Evolutionary conservation across 2,329 filamentous ascomycete genomes (phyloP).

Genomic region (Cercospora janseana): DNA sequence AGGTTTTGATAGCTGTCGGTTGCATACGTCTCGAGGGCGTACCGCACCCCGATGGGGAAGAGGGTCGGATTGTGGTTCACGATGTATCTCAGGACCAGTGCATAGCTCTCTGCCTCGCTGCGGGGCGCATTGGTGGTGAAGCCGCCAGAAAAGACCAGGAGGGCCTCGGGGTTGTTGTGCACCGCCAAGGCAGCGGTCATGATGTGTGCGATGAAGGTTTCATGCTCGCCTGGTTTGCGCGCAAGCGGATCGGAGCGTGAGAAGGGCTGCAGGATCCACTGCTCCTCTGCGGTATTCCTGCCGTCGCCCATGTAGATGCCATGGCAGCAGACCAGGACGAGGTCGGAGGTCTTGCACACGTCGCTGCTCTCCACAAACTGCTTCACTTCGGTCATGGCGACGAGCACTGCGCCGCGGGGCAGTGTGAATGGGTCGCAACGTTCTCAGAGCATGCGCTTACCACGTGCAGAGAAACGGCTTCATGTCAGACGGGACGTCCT

Average conservation of each 20-base stretch:
- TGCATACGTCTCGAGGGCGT: constrained; percentile 45
- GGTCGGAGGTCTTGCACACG: constrained; percentile 41
- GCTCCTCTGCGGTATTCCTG: constrained; percentile 34
- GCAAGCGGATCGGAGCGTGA: constrained; percentile 51
- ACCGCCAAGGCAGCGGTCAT: constrained; percentile 60
- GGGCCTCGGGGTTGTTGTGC: constrained; percentile 42
- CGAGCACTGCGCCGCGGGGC: too few species aligned
- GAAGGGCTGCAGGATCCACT: constrained; percentile 70
- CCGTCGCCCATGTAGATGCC: constrained; percentile 66
- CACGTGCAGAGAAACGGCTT: constrained; percentile 1
- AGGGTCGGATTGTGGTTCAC: constrained; percentile 23
- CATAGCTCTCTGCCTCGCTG: constrained; percentile 34
- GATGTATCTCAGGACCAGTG: constrained; percentile 20
- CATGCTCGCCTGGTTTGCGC: constrained; percentile 63
- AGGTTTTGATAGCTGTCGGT: constrained; percentile 86
- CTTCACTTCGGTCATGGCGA: constrained; percentile 28
- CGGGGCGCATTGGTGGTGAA: constrained; percentile 36
- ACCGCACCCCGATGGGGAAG: constrained; percentile 24
- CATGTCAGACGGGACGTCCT: constrained; percentile 1
- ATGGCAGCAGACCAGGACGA: constrained; percentile 82
- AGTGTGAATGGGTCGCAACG: constrained; percentile 1
- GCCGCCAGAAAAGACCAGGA: constrained; percentile 73
- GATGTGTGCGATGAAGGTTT: constrained; percentile 76
- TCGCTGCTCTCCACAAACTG: constrained; percentile 24
- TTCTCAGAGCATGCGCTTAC: constrained; percentile 1